A percentile compares a stretch with the other conserved stretches of the same genome.
Evolutionary conservation across 2,329 filamentous ascomycete genomes (phyloP).

Genomic region (Phaeoacremonium minimum): DNA sequence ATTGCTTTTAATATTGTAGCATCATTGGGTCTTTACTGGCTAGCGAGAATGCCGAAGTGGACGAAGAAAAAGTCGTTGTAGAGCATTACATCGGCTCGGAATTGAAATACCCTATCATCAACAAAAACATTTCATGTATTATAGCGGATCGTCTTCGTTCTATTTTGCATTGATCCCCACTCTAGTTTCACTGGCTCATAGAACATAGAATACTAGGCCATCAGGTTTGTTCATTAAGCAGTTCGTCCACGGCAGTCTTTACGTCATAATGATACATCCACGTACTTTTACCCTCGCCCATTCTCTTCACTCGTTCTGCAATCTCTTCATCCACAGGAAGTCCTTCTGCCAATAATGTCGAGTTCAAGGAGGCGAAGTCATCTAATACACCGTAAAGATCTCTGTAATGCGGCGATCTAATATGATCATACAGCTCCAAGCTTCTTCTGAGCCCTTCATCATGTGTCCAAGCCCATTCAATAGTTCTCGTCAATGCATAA

Average conservation of each 20-base stretch:
- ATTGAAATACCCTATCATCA: background rate
- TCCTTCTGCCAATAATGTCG: background rate
- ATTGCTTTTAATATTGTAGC: slow-evolving; percentile 47
- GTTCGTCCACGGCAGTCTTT: too few relatives aligned
- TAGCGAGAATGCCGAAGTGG: slow-evolving; percentile 23
- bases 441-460: background rate
- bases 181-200: too few relatives aligned
- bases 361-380: background rate
- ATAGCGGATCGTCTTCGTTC: too few relatives aligned
- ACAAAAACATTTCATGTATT: background rate
- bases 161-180: too few relatives aligned
- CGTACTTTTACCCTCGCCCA: background rate
- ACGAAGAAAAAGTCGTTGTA: slow-evolving; percentile 1
- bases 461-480: background rate
- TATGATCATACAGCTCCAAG: background rate
- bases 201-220: too few relatives aligned
- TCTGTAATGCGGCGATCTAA: background rate
- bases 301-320: background rate
- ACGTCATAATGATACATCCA: background rate
- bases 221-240: too few relatives aligned
- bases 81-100: too few relatives aligned
- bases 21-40: slow-evolving; percentile 44
- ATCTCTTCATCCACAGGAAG: background rate
- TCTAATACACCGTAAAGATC: background rate
- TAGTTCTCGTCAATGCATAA: background rate